These are phyloP conservation scores for Myxozyma kluyveri DNA, from an alignment of 805 yeast genomes.

Conservation along the genomic window DNA sequence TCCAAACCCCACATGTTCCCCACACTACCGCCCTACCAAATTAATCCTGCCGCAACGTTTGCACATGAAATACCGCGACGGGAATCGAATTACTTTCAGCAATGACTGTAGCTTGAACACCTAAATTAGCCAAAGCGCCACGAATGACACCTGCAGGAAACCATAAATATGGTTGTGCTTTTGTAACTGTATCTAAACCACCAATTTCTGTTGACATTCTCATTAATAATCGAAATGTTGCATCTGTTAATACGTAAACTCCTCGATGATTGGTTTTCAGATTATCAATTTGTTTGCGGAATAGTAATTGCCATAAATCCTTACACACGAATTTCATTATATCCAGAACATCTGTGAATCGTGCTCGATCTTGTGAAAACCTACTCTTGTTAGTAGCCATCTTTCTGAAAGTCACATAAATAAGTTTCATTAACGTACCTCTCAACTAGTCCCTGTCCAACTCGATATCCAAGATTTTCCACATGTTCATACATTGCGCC, in stretches of 20 bases:
- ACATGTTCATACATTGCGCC: conserved; percentile 53
- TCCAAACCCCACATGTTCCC: background rate
- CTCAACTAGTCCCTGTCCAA: conserved; percentile 61
- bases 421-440: conserved; percentile 27
- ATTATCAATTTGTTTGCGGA: conserved; percentile 85
- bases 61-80: conserved; percentile 68
- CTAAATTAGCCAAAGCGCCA: conserved; percentile 68
- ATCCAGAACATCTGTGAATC: conserved; percentile 64
- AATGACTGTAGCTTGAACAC: conserved; percentile 60
- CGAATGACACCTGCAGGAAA: conserved; percentile 74
- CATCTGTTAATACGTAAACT: conserved; percentile 75
- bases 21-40: background rate
- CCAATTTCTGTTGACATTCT: conserved; percentile 45
- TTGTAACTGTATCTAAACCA: conserved; percentile 35
- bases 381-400: conserved; percentile 3
- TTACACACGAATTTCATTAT: conserved; percentile 90
- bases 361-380: conserved; percentile 43
- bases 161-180: conserved; percentile 53
- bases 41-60: conserved; percentile 42
- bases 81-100: conserved; percentile 66
- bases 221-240: conserved; percentile 53
- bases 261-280: conserved; percentile 88
- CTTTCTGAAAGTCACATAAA: conserved; percentile 21
- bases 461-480: conserved; percentile 66
- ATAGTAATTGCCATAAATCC: conserved; percentile 81